Evolutionary conservation across 2,329 filamentous ascomycete genomes (phyloP).

Genomic region (Cladobotryum protrusum): DNA sequence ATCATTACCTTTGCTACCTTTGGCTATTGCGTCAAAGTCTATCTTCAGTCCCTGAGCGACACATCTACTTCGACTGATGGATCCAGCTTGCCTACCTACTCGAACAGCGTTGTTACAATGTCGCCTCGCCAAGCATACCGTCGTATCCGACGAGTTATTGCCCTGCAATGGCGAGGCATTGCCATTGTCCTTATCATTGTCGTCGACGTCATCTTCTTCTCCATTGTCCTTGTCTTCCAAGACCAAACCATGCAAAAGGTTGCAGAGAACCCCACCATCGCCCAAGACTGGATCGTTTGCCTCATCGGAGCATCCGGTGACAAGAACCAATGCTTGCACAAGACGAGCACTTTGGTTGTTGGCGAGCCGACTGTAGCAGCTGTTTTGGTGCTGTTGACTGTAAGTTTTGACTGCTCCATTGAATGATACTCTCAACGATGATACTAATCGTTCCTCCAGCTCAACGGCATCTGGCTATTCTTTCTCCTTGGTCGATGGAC

Average conservation of each 20-base stretch:
- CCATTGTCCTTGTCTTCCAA: conserved; percentile 82
- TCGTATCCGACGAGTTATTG: conserved; percentile 76
- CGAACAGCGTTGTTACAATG: conserved; percentile 67
- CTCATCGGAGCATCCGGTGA: conserved; percentile 50
- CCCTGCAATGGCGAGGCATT: conserved; percentile 92
- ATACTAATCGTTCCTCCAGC: conserved; percentile 34
- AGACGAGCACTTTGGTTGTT: conserved; percentile 59
- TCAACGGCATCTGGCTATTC: conserved; percentile 80
- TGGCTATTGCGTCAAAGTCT: conserved; percentile 91
- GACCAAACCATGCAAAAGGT: conserved; percentile 63
- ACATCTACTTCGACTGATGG: conserved; percentile 62
- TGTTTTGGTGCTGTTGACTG: conserved; percentile 73
- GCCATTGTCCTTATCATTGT: conserved; percentile 85
- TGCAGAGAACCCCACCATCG: conserved; percentile 46
- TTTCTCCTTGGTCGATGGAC: conserved; percentile 74
- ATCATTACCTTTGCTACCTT: conserved; percentile 81
- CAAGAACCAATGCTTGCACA: conserved; percentile 58
- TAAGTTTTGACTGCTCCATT: conserved; percentile 40
- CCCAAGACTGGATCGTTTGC: conserved; percentile 64
- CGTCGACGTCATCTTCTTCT: conserved; percentile 88
- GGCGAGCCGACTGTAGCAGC: conserved; percentile 72
- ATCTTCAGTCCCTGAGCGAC: conserved; percentile 76
- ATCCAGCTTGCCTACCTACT: conserved; percentile 64
- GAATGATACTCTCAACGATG: background rate
- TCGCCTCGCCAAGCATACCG: conserved; percentile 83